Evolutionary conservation across 2,329 filamentous ascomycete genomes (phyloP).

Genomic region (Curvularia lunata): DNA sequence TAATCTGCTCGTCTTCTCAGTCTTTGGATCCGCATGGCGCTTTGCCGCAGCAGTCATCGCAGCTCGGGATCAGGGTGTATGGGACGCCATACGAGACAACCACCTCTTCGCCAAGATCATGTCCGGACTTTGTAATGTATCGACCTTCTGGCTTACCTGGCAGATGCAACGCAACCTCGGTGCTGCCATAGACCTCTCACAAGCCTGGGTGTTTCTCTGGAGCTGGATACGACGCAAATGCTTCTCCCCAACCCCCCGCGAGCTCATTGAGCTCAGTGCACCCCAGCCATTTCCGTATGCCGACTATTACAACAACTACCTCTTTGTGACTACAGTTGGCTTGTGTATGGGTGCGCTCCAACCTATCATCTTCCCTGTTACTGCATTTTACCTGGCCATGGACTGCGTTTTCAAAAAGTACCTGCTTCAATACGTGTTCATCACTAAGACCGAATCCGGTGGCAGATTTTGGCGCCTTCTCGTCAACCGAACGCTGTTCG

Average conservation of each 20-base stretch:
- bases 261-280: slow-evolving; percentile 90
- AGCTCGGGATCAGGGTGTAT: slow-evolving; percentile 61
- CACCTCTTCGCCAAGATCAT: slow-evolving; percentile 71
- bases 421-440: slow-evolving; percentile 79
- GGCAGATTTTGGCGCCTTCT: slow-evolving; percentile 89
- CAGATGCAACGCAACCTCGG: slow-evolving; percentile 90
- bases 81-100: slow-evolving; percentile 69
- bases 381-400: slow-evolving; percentile 84
- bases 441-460: slow-evolving; percentile 95
- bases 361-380: slow-evolving; percentile 83
- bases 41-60: slow-evolving; percentile 72
- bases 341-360: slow-evolving; percentile 84
- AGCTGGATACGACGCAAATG: slow-evolving; percentile 82
- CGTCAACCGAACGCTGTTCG: slow-evolving; percentile 91
- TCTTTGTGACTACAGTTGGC: slow-evolving; percentile 89
- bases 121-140: slow-evolving; percentile 77
- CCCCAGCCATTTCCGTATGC: slow-evolving; percentile 93
- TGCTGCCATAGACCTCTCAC: slow-evolving; percentile 79
- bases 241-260: slow-evolving; percentile 83
- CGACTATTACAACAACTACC: slow-evolving; percentile 96
- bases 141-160: slow-evolving; percentile 89
- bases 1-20: slow-evolving; percentile 89
- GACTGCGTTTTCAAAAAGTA: slow-evolving; percentile 95
- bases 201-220: slow-evolving; percentile 80
- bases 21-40: slow-evolving; percentile 86